phyloP scores from a whole-genome alignment of 352 stramenopile genomes.

The Phytophthora podocarpi region DNA sequence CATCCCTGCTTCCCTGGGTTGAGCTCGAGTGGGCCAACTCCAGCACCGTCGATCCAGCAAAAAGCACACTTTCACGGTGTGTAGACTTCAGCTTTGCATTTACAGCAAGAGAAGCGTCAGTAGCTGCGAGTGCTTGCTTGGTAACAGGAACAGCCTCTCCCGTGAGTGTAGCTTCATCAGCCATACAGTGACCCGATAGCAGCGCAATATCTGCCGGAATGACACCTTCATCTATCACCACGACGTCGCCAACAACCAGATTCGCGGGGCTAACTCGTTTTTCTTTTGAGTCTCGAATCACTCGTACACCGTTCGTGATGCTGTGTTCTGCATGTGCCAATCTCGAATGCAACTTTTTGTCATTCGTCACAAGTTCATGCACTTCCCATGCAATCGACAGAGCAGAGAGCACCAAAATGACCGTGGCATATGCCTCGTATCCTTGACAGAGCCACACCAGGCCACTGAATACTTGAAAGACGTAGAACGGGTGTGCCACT shows the following conservation, averaged over 20 bases:
- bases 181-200: constrained; percentile 66
- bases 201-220: constrained; percentile 70
- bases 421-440: constrained; percentile 71
- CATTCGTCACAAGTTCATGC: constrained; percentile 62
- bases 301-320: constrained; percentile 58
- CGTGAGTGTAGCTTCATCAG: constrained; percentile 79
- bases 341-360: constrained; percentile 57
- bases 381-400: constrained; percentile 81
- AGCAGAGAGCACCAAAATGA: constrained; percentile 66
- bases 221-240: constrained; percentile 66
- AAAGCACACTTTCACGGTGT: constrained; percentile 57
- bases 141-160: constrained; percentile 83
- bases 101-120: constrained; percentile 17
- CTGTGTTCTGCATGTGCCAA: constrained; percentile 62
- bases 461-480: constrained; percentile 75
- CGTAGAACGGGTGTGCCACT: constrained; percentile 79
- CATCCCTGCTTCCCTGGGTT: constrained; percentile 27
- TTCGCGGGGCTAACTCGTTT: constrained; percentile 45
- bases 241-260: constrained; percentile 74
- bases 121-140: constrained; percentile 44
- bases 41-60: constrained; percentile 63
- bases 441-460: constrained; percentile 71
- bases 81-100: constrained; percentile 49
- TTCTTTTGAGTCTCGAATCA: constrained; percentile 59
- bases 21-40: constrained; percentile 34